These are phyloP conservation scores for Botryotinia narcissicola DNA, from an alignment of 2,329 filamentous ascomycete species.

Conservation along the genomic window DNA sequence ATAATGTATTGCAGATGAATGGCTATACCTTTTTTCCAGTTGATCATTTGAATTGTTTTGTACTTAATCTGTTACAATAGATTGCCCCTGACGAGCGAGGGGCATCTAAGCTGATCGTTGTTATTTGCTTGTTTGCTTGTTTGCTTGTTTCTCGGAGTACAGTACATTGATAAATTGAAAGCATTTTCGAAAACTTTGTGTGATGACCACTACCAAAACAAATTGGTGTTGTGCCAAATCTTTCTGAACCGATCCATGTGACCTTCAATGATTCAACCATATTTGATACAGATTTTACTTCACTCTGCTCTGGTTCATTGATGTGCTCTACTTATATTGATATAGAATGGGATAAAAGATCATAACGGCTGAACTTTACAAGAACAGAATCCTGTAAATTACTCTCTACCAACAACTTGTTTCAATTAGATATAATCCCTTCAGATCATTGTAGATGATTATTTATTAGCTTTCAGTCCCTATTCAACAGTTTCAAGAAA, in stretches of 20 bases:
- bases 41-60: neutral
- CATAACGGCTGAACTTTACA: neutral
- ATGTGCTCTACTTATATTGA: rapidly evolving
- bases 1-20: no score
- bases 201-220: neutral
- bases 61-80: neutral
- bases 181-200: neutral
- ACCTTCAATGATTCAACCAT: neutral
- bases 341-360: neutral
- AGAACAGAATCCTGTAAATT: neutral
- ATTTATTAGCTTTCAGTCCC: no score
- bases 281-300: neutral
- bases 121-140: neutral
- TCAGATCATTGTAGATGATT: no score
- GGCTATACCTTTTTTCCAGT: no score
- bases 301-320: neutral
- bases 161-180: neutral
- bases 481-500: no score
- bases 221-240: neutral
- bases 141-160: neutral
- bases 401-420: neutral
- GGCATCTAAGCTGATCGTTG: neutral
- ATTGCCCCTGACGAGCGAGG: neutral
- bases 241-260: no score
- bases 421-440: no score